Evolutionary conservation across 495 filamentous ascomycete species (phyloP).

Genomic region (Penicillium alfredii): DNA sequence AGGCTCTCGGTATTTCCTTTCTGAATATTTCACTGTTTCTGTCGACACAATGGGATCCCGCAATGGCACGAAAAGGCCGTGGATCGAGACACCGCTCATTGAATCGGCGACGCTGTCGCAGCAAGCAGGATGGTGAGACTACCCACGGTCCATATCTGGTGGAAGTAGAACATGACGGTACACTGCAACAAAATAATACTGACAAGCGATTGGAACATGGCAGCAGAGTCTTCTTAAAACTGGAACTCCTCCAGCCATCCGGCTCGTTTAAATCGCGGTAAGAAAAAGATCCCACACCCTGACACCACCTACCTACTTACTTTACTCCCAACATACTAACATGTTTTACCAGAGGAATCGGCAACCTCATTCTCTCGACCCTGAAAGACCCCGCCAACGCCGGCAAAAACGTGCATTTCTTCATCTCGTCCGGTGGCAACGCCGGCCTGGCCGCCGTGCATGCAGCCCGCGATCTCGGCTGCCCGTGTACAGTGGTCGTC

Average conservation of each 20-base stretch:
- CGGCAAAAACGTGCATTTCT: conserved; percentile 60
- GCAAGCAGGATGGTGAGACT: conserved; percentile 60
- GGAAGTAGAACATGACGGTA: conserved; percentile 1
- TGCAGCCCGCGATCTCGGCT: conserved; percentile 57
- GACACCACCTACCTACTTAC: neutral
- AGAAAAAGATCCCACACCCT: neutral
- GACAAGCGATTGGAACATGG: neutral
- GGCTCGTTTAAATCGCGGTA: conserved; percentile 89
- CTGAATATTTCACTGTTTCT: too few relatives aligned
- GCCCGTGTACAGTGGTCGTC: conserved; percentile 70
- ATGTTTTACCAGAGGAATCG: conserved; percentile 55
- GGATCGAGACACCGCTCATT: conserved; percentile 67
- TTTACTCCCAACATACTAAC: neutral
- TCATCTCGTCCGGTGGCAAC: conserved; percentile 80
- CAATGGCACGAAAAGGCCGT: conserved; percentile 42
- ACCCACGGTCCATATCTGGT: too few relatives aligned
- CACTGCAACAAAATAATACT: conserved; percentile 7
- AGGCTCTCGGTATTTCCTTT: too few relatives aligned
- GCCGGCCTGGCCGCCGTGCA: conserved; percentile 85
- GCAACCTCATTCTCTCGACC: conserved; percentile 59
- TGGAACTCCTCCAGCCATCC: conserved; percentile 83
- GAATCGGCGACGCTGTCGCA: conserved; percentile 61
- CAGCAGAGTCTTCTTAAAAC: conserved; percentile 78
- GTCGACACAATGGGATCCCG: neutral
- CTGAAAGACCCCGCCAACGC: conserved; percentile 32